phyloP scores from a whole-genome alignment of 371 early-diverging fungal genomes.

The Phascolomyces articulosus region DNA sequence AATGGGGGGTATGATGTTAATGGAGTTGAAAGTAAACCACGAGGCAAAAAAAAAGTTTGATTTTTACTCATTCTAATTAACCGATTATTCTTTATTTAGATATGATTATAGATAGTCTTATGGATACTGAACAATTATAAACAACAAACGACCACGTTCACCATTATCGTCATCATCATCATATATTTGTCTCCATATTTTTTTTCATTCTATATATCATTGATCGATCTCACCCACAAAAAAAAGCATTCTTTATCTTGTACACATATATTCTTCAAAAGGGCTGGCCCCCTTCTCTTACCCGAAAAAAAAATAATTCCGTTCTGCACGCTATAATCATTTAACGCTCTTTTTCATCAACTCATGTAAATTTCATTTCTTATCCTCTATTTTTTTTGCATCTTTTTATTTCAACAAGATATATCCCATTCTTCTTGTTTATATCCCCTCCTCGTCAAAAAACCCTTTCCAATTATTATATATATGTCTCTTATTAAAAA shows the following conservation, averaged over 20 bases:
- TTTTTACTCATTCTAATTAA: background rate
- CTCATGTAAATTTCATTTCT: background rate
- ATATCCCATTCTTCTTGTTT: background rate
- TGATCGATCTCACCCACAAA: no score
- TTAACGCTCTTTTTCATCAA: background rate
- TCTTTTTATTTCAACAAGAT: background rate
- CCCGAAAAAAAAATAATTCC: no score
- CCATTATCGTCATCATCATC: background rate
- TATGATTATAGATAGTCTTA: conserved; percentile 23
- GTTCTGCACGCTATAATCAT: background rate
- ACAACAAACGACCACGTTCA: background rate
- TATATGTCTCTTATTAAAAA: no score
- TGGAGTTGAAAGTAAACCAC: background rate
- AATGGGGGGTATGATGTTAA: background rate
- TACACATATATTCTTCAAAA: no score
- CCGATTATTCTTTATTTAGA: conserved; percentile 2
- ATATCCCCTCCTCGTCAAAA: background rate
- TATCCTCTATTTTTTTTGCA: background rate
- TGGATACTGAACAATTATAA: conserved; percentile 18
- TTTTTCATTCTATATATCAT: background rate
- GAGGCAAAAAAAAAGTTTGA: background rate
- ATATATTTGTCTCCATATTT: background rate
- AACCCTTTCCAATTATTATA: no score
- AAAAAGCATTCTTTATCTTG: no score
- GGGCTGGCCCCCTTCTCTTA: conserved; percentile 3